A percentile compares a stretch with the other conserved stretches of the same genome.
phyloP scores from a whole-genome alignment of 345 rosid species.

The Sisymbrium irio region DNA sequence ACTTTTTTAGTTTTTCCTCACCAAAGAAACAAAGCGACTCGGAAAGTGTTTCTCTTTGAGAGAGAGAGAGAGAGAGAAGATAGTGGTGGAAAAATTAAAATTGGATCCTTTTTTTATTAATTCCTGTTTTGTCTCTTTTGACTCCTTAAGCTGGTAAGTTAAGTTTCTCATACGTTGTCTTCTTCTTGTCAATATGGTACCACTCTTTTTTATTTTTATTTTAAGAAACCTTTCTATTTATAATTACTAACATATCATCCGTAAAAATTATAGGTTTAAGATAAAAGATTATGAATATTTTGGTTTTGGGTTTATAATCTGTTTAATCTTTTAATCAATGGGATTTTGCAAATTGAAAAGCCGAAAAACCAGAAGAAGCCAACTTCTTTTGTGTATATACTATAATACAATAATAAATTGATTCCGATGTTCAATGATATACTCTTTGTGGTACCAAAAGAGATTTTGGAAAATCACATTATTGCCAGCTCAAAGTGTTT shows the following conservation, averaged over 20 bases:
- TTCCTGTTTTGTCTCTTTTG: constrained; percentile 30
- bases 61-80: constrained; percentile 29
- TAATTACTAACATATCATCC: neutral
- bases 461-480: constrained; percentile 27
- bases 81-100: constrained; percentile 18
- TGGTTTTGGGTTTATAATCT: neutral
- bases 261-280: neutral
- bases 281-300: neutral
- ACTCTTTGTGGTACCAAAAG: constrained; percentile 35
- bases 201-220: too few species aligned
- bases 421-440: constrained; percentile 37
- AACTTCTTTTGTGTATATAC: constrained; percentile 13
- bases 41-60: constrained; percentile 37
- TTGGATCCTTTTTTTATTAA: neutral
- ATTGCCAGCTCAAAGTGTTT: constrained; percentile 37
- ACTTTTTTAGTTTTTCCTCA: neutral
- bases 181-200: constrained; percentile 25
- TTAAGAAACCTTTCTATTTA: neutral
- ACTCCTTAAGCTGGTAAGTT: constrained; percentile 26
- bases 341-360: neutral
- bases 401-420: constrained; percentile 29
- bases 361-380: constrained; percentile 25
- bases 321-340: neutral
- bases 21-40: constrained; percentile 13
- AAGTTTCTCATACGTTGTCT: constrained; percentile 28